Base-by-base conservation (phyloP, 75 land plant species). In the Pinus taeda region DNA sequence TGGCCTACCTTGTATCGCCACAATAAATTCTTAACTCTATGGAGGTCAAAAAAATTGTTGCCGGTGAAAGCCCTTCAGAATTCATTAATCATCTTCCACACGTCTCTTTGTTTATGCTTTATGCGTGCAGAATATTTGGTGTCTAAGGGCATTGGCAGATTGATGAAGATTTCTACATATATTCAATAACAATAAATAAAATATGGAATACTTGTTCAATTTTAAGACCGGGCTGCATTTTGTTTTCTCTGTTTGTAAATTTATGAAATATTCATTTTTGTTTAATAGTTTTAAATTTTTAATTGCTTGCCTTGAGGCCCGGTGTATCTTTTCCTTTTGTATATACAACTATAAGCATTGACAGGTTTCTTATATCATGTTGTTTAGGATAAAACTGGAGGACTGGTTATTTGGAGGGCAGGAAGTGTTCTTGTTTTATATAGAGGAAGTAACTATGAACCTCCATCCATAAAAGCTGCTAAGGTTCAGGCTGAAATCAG, bases 361-460 rank as follows among this genome's bases (percentile, higher is more conserved):
- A 69, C 11, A 3, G 42, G 72, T 69, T 22, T 69, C 24, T 7
- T 77, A n/a, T 71, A 21, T 64, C 20, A 8, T 37, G 26, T 78
- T 73, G 15, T 18, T 22, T 83, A 91, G 93, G 79, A 65, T 12
- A 82, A 84, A 75, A 90, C 90, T 73, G 92, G 92, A 6, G 93
- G 93, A 55, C 72, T 87, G 57, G 93, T 91, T 57, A 78, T 91
- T 30, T 90, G 89, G 92, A 83, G 84, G 55, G 73, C 87, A 71
- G 89, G 87, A 74, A 76, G 92, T 67, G 73, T 67, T 26, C 75
- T 84, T 57, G 83, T 90, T 69, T 59, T 91, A 17, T 91, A 91
- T 58, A 80, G 93, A 63, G 92, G 92, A 60, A 73, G 57, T n/a
- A 79, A 84, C 30, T 83, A 87, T 71, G 83, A 73, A 55, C 9